Base-by-base conservation (phyloP, 768 basidiomycete genomes). In the Leccinum olivaceopallidum region DNA sequence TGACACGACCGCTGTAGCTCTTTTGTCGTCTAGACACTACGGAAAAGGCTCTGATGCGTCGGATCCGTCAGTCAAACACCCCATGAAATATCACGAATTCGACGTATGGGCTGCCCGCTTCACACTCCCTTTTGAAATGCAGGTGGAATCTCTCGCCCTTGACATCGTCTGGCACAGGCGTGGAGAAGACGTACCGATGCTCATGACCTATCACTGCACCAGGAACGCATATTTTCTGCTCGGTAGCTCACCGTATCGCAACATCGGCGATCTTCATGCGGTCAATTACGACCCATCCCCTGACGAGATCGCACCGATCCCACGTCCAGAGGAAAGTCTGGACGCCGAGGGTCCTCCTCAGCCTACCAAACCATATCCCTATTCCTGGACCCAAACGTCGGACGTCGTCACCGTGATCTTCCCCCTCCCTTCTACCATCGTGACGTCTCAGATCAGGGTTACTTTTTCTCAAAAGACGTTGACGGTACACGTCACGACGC, bases 311-410 rank as follows among this genome's bases (percentile, higher is more conserved):
- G 86, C 81, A 0, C 85, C 89, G 5, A 85, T 91, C 53, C 89
- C 92, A 18, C 83, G 85, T 53, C 69, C 76, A 7, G 80, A 78
- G 61, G 89, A 89, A 71, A 79, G 77, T 60, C 71, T 88, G 50
- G 85, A 87, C 62, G 64, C 52, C 26, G 65, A 67, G 14, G 64
- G 70, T 5, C 64, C 69, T 47, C 58, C 67, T 6, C 69, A 74
- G 20, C 76, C 77, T 2, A 70, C 74, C 10, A 87, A 81, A 63
- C 90, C 89, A 4, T 84, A 85, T 28, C 90, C 94, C 0, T 98
- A 95, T 74, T 92, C 93, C 2, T 99, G 96, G 96, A 92, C 87
- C 0, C 96, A 99, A 69, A 87, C 89, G 5, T 72, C 84, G 1
- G 93, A 95, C 70, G 85, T 91, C 1, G 78, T 98, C 54, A 94